Percentiles rank a stretch among this genome's conserved stretches.
Evolutionary conservation across 2,329 filamentous ascomycete species (phyloP).

Genomic region (Teratosphaeria pseudoeucalypti): DNA sequence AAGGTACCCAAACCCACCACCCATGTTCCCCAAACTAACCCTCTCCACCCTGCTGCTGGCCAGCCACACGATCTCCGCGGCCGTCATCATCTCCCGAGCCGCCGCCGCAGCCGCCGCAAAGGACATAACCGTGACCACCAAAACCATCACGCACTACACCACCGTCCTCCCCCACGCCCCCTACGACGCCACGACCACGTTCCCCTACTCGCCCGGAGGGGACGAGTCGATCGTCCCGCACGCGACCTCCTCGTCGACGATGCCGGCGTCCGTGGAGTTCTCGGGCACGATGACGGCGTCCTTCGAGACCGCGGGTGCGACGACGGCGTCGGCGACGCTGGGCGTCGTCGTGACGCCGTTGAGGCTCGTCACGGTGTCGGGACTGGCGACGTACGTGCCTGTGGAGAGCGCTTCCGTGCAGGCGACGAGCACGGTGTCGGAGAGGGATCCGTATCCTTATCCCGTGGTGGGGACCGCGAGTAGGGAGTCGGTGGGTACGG

Average conservation of each 20-base stretch:
- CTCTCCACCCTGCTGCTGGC: conserved; percentile 4
- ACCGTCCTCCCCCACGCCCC: background rate
- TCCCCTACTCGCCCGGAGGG: background rate
- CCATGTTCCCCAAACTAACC: background rate
- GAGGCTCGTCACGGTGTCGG: background rate
- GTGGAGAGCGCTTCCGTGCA: background rate
- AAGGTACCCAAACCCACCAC: background rate
- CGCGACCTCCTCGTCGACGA: background rate
- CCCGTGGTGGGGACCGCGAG: too few relatives aligned
- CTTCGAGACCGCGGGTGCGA: background rate
- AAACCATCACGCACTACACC: background rate
- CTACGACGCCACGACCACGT: background rate
- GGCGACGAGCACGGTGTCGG: background rate
- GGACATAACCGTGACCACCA: background rate
- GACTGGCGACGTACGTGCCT: background rate
- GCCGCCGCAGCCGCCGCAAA: background rate
- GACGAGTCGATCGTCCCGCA: background rate
- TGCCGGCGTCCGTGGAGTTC: background rate
- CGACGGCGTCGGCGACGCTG: background rate
- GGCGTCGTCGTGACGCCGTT: background rate
- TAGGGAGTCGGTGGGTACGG: too few relatives aligned
- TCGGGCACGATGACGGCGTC: background rate
- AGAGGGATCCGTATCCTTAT: background rate
- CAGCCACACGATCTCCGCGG: conserved; percentile 2
- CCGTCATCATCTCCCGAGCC: conserved; percentile 1